Conservation (phyloP, 73 alveolate genomes). For the Breviolum minutum region DNA sequence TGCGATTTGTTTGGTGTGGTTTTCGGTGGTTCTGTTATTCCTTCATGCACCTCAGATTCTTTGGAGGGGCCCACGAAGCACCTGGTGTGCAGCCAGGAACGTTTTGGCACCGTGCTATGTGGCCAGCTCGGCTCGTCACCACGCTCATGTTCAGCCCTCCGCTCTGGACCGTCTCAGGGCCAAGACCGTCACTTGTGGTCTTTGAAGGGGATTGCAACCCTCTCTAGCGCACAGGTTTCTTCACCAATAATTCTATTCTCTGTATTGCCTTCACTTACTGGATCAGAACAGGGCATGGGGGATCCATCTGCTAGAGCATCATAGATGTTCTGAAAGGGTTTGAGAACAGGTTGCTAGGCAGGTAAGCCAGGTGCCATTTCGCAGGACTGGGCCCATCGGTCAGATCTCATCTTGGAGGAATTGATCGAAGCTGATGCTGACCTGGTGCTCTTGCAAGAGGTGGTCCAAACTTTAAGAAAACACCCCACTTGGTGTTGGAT, state of each 20-base stretch:
- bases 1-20: no score
- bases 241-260: no score
- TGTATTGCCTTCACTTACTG: no score
- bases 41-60: not conserved
- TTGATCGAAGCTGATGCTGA: not conserved
- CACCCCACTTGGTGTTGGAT: not conserved
- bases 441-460: slow-evolving; percentile 62
- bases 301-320: not conserved
- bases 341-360: not conserved
- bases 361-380: not conserved
- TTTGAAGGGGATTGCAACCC: no score
- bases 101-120: slow-evolving; percentile 66
- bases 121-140: not conserved
- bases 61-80: not conserved
- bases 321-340: not conserved
- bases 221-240: no score
- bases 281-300: not conserved
- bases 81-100: not conserved
- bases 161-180: no score
- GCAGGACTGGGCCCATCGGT: slow-evolving; percentile 38
- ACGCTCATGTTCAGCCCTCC: slow-evolving; percentile 12
- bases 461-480: not conserved
- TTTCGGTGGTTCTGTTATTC: no score
- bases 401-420: slow-evolving; percentile 15
- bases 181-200: no score